Conservation (phyloP, 1,284 basidiomycete genomes). For the Fistulina hepatica region DNA sequence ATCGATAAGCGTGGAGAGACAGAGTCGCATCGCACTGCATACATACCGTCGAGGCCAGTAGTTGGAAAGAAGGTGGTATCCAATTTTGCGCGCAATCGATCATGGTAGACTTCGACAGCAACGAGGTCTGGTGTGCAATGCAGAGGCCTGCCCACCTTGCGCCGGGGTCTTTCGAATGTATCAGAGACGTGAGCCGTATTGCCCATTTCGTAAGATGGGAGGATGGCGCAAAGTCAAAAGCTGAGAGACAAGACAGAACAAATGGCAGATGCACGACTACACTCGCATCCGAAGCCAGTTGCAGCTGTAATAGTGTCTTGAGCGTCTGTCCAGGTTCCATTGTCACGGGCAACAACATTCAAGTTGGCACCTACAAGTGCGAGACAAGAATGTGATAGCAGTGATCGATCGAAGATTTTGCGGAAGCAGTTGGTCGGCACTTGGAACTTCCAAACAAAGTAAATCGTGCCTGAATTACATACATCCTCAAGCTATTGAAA, state of each 20-base stretch:
- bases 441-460: too few relatives aligned
- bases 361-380: too few relatives aligned
- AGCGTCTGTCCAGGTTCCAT: slow-evolving; percentile 40
- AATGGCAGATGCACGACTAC: slow-evolving; percentile 47
- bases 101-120: slow-evolving; percentile 45
- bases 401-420: too few relatives aligned
- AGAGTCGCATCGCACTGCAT: neutral
- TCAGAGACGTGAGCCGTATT: slow-evolving; percentile 52
- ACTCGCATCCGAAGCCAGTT: slow-evolving; percentile 55
- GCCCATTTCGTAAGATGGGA: slow-evolving; percentile 63
- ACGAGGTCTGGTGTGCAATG: slow-evolving; percentile 53
- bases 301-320: slow-evolving; percentile 55
- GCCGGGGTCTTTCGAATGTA: slow-evolving; percentile 62
- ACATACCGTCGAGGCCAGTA: too few relatives aligned
- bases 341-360: too few relatives aligned
- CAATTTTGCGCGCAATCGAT: slow-evolving; percentile 61
- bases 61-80: slow-evolving; percentile 50
- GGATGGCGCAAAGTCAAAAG: slow-evolving; percentile 44
- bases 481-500: too few relatives aligned
- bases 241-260: slow-evolving; percentile 40
- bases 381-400: too few relatives aligned
- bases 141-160: slow-evolving; percentile 68
- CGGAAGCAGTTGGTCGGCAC: too few relatives aligned
- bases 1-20: neutral
- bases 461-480: too few relatives aligned